These are phyloP conservation scores for Rhexocercosporidium sp. DNA, from an alignment of 2,329 filamentous ascomycete genomes.

Conservation along the genomic window DNA sequence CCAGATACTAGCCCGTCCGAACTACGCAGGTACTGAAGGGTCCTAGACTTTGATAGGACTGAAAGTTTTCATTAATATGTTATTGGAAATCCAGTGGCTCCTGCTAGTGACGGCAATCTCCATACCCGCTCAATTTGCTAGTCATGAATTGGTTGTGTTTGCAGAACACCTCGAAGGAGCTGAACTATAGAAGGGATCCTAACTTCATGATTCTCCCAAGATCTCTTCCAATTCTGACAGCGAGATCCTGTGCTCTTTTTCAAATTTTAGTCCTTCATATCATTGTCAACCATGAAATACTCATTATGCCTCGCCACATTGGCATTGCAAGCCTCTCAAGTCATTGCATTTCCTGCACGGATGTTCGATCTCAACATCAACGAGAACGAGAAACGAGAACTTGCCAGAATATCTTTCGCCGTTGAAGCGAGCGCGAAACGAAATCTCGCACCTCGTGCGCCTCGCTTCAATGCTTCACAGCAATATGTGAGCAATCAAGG, in stretches of 20 bases:
- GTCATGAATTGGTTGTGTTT: neutral
- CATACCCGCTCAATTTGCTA: neutral
- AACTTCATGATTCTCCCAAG: neutral
- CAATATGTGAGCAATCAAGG: slow-evolving; percentile 35
- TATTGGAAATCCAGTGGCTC: no score
- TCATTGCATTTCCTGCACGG: slow-evolving; percentile 29
- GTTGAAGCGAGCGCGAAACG: slow-evolving; percentile 25
- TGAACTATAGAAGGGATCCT: neutral
- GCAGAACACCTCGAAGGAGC: neutral
- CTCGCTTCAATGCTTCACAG: slow-evolving; percentile 27
- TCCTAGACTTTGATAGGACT: neutral
- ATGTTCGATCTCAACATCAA: slow-evolving; percentile 32
- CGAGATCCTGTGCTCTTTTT: neutral
- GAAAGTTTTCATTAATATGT: neutral
- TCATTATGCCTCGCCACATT: slow-evolving; percentile 14
- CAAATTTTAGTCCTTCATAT: neutral
- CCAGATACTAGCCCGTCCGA: no score
- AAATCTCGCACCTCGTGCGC: slow-evolving; percentile 15
- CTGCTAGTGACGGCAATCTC: neutral
- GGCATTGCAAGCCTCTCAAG: slow-evolving; percentile 17
- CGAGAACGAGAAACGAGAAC: slow-evolving; percentile 28
- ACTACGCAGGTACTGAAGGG: neutral
- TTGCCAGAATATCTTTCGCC: slow-evolving; percentile 22
- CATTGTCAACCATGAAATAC: slow-evolving; percentile 26
- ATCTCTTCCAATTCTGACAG: neutral